phyloP scores from a whole-genome alignment of 768 basidiomycete genomes.

The Naganishia friedmannii region DNA sequence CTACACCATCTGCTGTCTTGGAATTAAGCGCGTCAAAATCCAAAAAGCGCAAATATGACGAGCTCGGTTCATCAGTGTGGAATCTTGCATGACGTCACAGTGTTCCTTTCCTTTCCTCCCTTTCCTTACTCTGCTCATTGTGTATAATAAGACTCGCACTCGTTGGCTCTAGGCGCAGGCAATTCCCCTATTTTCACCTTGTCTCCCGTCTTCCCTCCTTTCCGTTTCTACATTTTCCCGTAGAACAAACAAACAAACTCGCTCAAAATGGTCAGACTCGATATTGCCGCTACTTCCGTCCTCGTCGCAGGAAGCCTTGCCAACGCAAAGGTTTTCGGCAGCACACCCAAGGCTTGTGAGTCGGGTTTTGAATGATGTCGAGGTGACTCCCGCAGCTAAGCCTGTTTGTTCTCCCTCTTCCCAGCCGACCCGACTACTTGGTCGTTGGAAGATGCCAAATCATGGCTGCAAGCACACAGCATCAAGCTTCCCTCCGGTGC shows the following conservation, averaged over 20 bases:
- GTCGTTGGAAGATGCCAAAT: conserved; percentile 64
- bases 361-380: too few species aligned
- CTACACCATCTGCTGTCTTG: too few species aligned
- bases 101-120: too few species aligned
- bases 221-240: neutral
- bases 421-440: conserved; percentile 56
- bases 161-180: too few species aligned
- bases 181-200: too few species aligned
- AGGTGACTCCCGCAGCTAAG: neutral
- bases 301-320: conserved; percentile 52
- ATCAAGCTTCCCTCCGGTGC: conserved; percentile 57
- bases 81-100: too few species aligned
- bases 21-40: too few species aligned
- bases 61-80: too few species aligned
- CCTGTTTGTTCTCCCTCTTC: neutral
- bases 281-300: conserved; percentile 44
- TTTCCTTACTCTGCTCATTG: too few species aligned
- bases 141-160: too few species aligned
- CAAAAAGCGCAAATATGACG: too few species aligned
- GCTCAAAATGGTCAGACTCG: conserved; percentile 39
- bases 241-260: neutral
- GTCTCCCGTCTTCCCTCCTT: neutral
- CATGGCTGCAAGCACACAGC: conserved; percentile 69
- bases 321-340: conserved; percentile 29
- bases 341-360: conserved; percentile 58